Evolutionary conservation across 2,329 filamentous ascomycete species (phyloP).

Genomic region (Alternaria dauci): DNA sequence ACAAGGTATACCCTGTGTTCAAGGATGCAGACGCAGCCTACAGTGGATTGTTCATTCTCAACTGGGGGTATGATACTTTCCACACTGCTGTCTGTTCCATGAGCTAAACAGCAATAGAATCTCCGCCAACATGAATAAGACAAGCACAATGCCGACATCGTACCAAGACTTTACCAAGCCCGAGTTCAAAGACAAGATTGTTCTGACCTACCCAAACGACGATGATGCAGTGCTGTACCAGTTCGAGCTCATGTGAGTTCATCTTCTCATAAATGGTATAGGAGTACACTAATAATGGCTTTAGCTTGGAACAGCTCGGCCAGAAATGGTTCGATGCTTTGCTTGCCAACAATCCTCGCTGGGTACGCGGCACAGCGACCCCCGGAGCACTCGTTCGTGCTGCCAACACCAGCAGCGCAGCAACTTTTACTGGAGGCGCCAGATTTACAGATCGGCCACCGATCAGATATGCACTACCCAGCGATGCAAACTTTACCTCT

Average conservation of each 20-base stretch:
- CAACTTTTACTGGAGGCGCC: constrained; percentile 26
- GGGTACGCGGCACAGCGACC: constrained; percentile 62
- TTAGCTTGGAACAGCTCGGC: constrained; percentile 51
- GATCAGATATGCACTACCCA: constrained; percentile 36
- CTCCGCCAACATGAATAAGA: constrained; percentile 50
- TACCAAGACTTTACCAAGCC: constrained; percentile 59
- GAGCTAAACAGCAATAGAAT: constrained; percentile 29
- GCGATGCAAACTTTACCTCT: constrained; percentile 53
- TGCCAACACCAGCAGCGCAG: constrained; percentile 31
- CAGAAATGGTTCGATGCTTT: constrained; percentile 59
- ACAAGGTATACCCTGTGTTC: constrained; percentile 54
- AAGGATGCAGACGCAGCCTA: constrained; percentile 57
- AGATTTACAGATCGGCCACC: background rate
- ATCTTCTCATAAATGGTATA: background rate
- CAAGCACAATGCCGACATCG: constrained; percentile 43
- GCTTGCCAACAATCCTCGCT: constrained; percentile 59
- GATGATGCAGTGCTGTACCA: constrained; percentile 65
- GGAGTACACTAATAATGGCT: background rate
- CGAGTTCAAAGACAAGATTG: constrained; percentile 55
- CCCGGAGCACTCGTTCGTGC: constrained; percentile 49
- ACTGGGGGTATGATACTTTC: constrained; percentile 26
- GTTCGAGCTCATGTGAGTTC: constrained; percentile 56
- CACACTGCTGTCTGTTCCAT: background rate
- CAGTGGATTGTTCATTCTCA: constrained; percentile 52
- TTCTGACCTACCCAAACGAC: constrained; percentile 65